Evolutionary conservation across 1,284 basidiomycete species (phyloP).

Genomic region (Boletellus deceptivus): DNA sequence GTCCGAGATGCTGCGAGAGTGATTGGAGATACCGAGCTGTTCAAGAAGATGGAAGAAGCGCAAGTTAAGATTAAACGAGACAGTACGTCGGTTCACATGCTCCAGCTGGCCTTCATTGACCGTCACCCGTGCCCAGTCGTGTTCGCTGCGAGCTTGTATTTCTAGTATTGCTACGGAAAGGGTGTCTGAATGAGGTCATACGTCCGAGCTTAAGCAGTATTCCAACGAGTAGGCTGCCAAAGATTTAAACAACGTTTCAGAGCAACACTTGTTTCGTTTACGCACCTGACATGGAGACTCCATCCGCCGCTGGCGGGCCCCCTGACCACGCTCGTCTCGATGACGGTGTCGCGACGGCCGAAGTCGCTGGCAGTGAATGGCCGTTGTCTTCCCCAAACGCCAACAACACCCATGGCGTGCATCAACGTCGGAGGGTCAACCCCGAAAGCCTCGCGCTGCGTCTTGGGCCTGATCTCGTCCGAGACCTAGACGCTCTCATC

Average conservation of each 20-base stretch:
- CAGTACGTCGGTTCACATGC: conserved; percentile 55
- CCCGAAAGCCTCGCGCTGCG: conserved; percentile 57
- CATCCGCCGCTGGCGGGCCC: not conserved
- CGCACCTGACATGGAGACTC: conserved; percentile 15
- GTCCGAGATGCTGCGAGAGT: conserved; percentile 96
- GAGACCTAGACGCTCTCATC: conserved; percentile 65
- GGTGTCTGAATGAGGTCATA: conserved; percentile 6
- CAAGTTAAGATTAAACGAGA: conserved; percentile 93
- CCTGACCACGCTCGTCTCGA: not conserved
- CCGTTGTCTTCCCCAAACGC: conserved; percentile 1
- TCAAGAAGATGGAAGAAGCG: conserved; percentile 97
- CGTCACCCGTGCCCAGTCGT: conserved; percentile 52
- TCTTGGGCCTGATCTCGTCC: conserved; percentile 61
- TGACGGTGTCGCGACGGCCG: not conserved
- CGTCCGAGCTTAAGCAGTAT: conserved; percentile 16
- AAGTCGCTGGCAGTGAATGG: conserved; percentile 5
- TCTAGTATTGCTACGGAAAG: conserved; percentile 42
- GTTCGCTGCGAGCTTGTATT: conserved; percentile 85
- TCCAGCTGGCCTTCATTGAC: conserved; percentile 5
- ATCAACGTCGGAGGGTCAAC: conserved; percentile 45
- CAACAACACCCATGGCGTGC: conserved; percentile 5
- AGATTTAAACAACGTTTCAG: conserved; percentile 9
- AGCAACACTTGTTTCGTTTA: conserved; percentile 3
- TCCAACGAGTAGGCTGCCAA: conserved; percentile 16
- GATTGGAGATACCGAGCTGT: conserved; percentile 93